Evolutionary conservation across 306 rosid species (phyloP).

Genomic region (Medicago ruthenica): DNA sequence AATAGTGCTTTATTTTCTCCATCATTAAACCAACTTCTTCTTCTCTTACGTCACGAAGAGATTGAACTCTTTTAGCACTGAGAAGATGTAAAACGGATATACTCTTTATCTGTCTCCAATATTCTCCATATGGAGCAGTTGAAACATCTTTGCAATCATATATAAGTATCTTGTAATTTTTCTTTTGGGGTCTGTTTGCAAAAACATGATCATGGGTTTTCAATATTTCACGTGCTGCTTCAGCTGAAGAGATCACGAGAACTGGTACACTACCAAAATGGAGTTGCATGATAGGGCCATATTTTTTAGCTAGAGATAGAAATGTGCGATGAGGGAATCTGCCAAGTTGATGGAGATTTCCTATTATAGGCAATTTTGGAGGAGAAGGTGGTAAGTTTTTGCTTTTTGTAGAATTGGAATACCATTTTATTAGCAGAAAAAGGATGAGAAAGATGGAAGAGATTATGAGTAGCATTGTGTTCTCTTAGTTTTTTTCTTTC

Average conservation of each 20-base stretch:
- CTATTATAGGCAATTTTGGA: conserved; percentile 55
- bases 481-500: not conserved
- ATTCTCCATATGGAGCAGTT: conserved; percentile 53
- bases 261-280: conserved; percentile 48
- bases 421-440: conserved; percentile 38
- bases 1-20: conserved; percentile 35
- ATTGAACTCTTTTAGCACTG: conserved; percentile 40
- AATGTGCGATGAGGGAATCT: conserved; percentile 47
- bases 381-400: conserved; percentile 55
- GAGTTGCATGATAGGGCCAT: conserved; percentile 62
- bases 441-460: not conserved
- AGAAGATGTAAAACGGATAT: conserved; percentile 46
- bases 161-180: conserved; percentile 37
- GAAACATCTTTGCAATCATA: conserved; percentile 52
- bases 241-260: conserved; percentile 52
- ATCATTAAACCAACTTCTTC: conserved; percentile 39
- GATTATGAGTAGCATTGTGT: not conserved
- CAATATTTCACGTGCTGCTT: conserved; percentile 51
- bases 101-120: conserved; percentile 60
- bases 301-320: conserved; percentile 40
- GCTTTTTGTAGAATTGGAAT: not conserved
- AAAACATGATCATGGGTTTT: conserved; percentile 54
- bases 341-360: conserved; percentile 62
- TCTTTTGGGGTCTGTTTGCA: conserved; percentile 32
- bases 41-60: conserved; percentile 37